Conservation (phyloP, 2,329 filamentous ascomycete species). For the Clonostachys rosea region DNA sequence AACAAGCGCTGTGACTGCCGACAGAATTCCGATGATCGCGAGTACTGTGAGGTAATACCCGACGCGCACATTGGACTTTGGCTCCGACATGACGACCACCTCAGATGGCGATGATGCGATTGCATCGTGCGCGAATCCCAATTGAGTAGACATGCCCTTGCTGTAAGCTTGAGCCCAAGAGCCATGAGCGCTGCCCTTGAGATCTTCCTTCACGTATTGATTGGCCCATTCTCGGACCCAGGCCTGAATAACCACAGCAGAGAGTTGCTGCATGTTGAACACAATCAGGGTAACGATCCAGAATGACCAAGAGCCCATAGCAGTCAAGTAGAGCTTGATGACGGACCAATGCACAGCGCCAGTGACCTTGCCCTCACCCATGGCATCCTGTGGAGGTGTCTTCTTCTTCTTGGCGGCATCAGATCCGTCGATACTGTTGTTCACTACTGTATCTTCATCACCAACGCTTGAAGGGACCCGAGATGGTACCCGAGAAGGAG, state of each 20-base stretch:
- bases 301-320: constrained; percentile 98
- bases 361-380: constrained; percentile 74
- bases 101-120: neutral
- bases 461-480: constrained; percentile 72
- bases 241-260: constrained; percentile 81
- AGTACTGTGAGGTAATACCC: constrained; percentile 82
- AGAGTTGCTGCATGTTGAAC: constrained; percentile 79
- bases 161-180: constrained; percentile 13
- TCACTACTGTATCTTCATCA: constrained; percentile 52
- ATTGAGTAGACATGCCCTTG: constrained; percentile 14
- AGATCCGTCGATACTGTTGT: constrained; percentile 41
- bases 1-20: constrained; percentile 75
- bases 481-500: constrained; percentile 70
- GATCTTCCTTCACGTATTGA: constrained; percentile 59
- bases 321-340: constrained; percentile 75
- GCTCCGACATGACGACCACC: constrained; percentile 34
- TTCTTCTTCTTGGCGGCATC: constrained; percentile 43
- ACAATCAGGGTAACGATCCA: constrained; percentile 74
- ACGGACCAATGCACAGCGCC: constrained; percentile 87
- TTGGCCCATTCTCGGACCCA: constrained; percentile 98
- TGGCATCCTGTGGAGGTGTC: constrained; percentile 43
- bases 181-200: constrained; percentile 10
- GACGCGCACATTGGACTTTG: constrained; percentile 25
- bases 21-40: constrained; percentile 70
- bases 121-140: neutral